Percentiles rank a stretch among this genome's conserved stretches.
Evolutionary conservation across 805 yeast species (phyloP).

Genomic region (Ogataea neopini): DNA sequence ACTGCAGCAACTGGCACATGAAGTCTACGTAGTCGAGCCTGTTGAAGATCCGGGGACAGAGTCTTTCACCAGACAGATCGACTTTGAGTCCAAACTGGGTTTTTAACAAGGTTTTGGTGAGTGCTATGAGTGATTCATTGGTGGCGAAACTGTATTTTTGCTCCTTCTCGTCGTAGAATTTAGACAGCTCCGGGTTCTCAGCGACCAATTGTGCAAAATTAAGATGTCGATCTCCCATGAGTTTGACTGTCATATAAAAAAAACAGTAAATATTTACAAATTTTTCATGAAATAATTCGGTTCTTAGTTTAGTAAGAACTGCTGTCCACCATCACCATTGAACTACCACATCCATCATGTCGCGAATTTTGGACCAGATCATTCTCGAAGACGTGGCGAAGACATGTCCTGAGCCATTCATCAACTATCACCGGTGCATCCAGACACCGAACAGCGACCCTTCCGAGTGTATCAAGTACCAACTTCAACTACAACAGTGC

Average conservation of each 20-base stretch:
- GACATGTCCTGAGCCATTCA: constrained; percentile 70
- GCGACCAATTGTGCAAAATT: constrained; percentile 18
- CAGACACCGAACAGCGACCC: constrained; percentile 41
- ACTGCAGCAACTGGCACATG: constrained; percentile 15
- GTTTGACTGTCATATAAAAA: background rate
- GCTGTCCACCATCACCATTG: background rate
- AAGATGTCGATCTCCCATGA: constrained; percentile 6
- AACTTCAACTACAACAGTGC: constrained; percentile 58
- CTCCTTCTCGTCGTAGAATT: constrained; percentile 13
- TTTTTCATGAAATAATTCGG: background rate
- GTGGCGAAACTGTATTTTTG: constrained; percentile 24
- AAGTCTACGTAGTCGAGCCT: constrained; percentile 32
- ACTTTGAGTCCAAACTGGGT: constrained; percentile 20
- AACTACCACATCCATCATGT: constrained; percentile 37
- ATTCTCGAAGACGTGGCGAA: constrained; percentile 78
- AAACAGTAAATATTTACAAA: background rate
- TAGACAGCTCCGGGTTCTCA: constrained; percentile 19
- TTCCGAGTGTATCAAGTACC: constrained; percentile 54
- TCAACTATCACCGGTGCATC: constrained; percentile 74
- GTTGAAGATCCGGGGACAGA: constrained; percentile 37
- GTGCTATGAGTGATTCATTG: constrained; percentile 24
- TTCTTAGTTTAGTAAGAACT: too few relatives aligned
- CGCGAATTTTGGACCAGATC: constrained; percentile 63
- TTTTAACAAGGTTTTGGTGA: constrained; percentile 24
- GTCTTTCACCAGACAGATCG: constrained; percentile 16